Base-by-base conservation (phyloP, 2,329 filamentous ascomycete genomes). In the Colletotrichum karsti region DNA sequence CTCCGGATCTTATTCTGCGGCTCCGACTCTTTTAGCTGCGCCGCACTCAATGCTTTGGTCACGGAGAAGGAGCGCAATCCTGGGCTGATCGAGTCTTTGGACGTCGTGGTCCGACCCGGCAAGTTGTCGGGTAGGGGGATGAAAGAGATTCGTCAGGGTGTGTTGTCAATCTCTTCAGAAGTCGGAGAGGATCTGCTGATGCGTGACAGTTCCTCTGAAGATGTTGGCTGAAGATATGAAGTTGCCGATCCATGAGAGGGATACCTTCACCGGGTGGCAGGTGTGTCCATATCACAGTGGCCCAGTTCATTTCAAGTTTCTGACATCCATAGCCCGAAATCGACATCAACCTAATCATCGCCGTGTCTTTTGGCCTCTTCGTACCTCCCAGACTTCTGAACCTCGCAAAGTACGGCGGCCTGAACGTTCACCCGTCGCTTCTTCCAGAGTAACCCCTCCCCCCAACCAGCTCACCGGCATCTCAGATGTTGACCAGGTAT, bases 391-490 rank as follows among this genome's bases (percentile, higher is more conserved):
- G 93, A 5, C 89, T 98, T 15, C 83, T 99, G 22, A 82, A 82
- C 22, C 81, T 81, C 1, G 88, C 92, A 24, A 88, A 87, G 73
- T 97, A 97, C 80, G 95, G 95, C 46, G 96, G 96, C 0, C 81
- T 99, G 3, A 99, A 99, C 78, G 87, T 99, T 2, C 96, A 99
- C 75, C 96, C 96, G 1, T 98, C 95, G 1, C 81, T 98, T 28
- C 87, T 99, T 13, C 95, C 95, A 4, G 92, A 96, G 90, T 93
- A 83, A 72, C 84, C 76, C 7, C 6, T 28, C 46, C 26, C 26
- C 35, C 33, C 7, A n/a, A n/a, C n/a, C n/a, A 28, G 28, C 22
- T 24, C 10, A 18, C 30, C 5, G 13, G 39, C n/a, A 33, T 10
- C 18, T 2, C 30, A 18, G n/a, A 33, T 28, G 55, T 59, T 63